phyloP scores from a whole-genome alignment of 306 rosid genomes.

The Malus asiatica region DNA sequence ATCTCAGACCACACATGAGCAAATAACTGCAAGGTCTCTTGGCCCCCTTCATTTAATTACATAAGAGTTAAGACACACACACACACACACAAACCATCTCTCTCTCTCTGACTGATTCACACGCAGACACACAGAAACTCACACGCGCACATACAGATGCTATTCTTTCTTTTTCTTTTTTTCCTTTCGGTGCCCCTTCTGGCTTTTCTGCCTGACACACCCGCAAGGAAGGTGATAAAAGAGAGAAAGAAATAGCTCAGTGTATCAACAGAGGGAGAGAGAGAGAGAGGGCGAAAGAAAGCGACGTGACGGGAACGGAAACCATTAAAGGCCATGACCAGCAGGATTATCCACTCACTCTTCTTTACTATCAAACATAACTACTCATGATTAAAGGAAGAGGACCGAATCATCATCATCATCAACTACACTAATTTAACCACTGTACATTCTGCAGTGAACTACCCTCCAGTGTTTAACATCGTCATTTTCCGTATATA shows the following conservation, averaged over 20 bases:
- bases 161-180: not conserved
- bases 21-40: slow-evolving; percentile 17
- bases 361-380: not conserved
- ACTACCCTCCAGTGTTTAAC: not conserved
- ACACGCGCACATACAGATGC: not conserved
- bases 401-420: not conserved
- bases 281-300: slow-evolving; percentile 55
- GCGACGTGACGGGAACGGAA: slow-evolving; percentile 84
- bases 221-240: slow-evolving; percentile 69
- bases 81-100: not conserved
- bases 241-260: slow-evolving; percentile 14
- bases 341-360: slow-evolving; percentile 21
- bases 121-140: not conserved
- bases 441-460: not conserved
- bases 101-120: not conserved
- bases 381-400: not conserved
- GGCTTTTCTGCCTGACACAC: slow-evolving; percentile 69
- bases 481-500: not conserved
- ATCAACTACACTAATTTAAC: not conserved
- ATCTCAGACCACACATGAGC: slow-evolving; percentile 45
- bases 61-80: not conserved
- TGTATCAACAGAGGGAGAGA: slow-evolving; percentile 1
- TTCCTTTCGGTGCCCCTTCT: slow-evolving; percentile 39
- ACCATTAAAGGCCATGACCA: slow-evolving; percentile 49
- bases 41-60: slow-evolving; percentile 4